Evolutionary conservation across 345 rosid species (phyloP).

Genomic region (Draba incana): DNA sequence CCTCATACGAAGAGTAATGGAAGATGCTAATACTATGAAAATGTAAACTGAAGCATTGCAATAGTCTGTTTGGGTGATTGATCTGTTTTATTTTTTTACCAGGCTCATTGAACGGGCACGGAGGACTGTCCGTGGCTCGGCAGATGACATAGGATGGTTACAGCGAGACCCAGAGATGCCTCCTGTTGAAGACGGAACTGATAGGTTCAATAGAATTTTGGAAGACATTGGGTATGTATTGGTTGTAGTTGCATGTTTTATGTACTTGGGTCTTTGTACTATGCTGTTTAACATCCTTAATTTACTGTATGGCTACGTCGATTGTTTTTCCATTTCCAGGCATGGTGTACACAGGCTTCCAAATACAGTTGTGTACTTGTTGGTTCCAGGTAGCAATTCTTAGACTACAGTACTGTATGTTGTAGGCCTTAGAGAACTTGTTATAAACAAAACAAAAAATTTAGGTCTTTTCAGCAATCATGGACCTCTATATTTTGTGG

Average conservation of each 20-base stretch:
- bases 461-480: constrained; percentile 99
- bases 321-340: constrained; percentile 55
- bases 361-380: constrained; percentile 75
- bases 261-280: constrained; percentile 1
- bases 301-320: constrained; percentile 36
- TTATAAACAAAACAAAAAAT: not conserved
- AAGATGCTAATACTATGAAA: constrained; percentile 8
- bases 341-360: constrained; percentile 94
- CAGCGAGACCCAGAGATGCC: constrained; percentile 73
- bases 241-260: constrained; percentile 33
- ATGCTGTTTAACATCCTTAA: constrained; percentile 28
- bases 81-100: constrained; percentile 5
- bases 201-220: constrained; percentile 67
- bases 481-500: constrained; percentile 93
- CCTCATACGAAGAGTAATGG: constrained; percentile 18
- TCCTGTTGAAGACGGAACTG: constrained; percentile 91
- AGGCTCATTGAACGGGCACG: constrained; percentile 90
- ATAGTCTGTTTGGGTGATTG: constrained; percentile 12
- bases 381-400: constrained; percentile 81
- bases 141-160: constrained; percentile 97
- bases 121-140: constrained; percentile 94
- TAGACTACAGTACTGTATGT: constrained; percentile 2
- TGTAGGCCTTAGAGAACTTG: not conserved
- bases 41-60: constrained; percentile 6
- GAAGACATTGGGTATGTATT: constrained; percentile 71